Conservation (phyloP, 768 basidiomycete genomes). For the Auriscalpium vulgare region DNA sequence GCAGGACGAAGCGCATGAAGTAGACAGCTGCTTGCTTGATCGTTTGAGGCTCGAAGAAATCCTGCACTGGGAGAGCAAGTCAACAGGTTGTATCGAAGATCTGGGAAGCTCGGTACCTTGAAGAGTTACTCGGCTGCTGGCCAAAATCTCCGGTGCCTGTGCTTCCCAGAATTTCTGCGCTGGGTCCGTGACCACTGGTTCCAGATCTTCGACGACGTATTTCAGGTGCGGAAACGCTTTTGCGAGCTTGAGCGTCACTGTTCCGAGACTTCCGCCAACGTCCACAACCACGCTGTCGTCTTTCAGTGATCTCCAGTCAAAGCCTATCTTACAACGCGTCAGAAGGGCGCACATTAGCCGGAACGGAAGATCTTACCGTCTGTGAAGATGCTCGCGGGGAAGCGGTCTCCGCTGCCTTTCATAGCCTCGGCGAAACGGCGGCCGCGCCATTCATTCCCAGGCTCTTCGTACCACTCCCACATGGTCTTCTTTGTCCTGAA, state of each 20-base stretch:
- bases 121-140: not conserved
- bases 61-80: not conserved
- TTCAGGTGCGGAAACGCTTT: slow-evolving; percentile 28
- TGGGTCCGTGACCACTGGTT: slow-evolving; percentile 2
- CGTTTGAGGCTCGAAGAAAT: slow-evolving; percentile 15
- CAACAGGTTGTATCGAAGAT: not conserved
- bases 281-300: slow-evolving; percentile 28
- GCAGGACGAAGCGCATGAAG: slow-evolving; percentile 17
- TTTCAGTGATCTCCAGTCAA: slow-evolving; percentile 27
- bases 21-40: slow-evolving; percentile 17
- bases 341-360: not conserved
- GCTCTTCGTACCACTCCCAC: slow-evolving; percentile 5
- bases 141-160: not conserved
- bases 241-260: slow-evolving; percentile 25
- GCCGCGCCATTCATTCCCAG: slow-evolving; percentile 1
- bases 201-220: slow-evolving; percentile 29
- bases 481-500: not conserved
- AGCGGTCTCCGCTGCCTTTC: not conserved
- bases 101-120: not conserved
- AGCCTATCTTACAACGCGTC: slow-evolving; percentile 17
- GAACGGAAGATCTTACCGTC: not conserved
- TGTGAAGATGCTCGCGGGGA: not conserved
- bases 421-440: not conserved
- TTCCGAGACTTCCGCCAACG: slow-evolving; percentile 34
- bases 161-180: slow-evolving; percentile 5